phyloP scores from a whole-genome alignment of 2,329 filamentous ascomycete genomes.

The Monosporascus sp. region DNA sequence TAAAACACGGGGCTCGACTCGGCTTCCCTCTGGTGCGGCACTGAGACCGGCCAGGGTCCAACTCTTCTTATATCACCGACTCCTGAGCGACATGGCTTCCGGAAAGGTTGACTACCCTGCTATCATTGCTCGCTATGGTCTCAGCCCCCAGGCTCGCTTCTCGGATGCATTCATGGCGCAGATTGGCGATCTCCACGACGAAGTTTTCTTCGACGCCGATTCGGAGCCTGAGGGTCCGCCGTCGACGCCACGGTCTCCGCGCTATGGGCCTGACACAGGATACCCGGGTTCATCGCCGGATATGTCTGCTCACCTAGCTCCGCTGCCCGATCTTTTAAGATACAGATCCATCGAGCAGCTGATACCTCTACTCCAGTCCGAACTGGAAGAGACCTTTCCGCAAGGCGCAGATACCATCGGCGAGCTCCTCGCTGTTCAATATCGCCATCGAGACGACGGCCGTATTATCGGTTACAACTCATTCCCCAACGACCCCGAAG shows the following conservation, averaged over 20 bases:
- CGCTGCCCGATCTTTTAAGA: slow-evolving; percentile 33
- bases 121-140: slow-evolving; percentile 65
- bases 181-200: slow-evolving; percentile 62
- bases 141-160: slow-evolving; percentile 62
- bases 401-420: slow-evolving; percentile 42
- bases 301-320: slow-evolving; percentile 6
- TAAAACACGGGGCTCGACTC: slow-evolving; percentile 70
- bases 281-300: slow-evolving; percentile 1
- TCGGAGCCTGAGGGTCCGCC: slow-evolving; percentile 13
- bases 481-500: slow-evolving; percentile 60
- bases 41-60: slow-evolving; percentile 78
- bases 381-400: slow-evolving; percentile 49
- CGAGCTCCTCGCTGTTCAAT: slow-evolving; percentile 47
- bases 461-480: slow-evolving; percentile 49
- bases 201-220: slow-evolving; percentile 50
- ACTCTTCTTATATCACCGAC: slow-evolving; percentile 80
- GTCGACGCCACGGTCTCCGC: slow-evolving; percentile 23
- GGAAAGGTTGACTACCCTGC: slow-evolving; percentile 63
- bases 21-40: slow-evolving; percentile 58
- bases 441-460: slow-evolving; percentile 47
- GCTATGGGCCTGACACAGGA: slow-evolving; percentile 25
- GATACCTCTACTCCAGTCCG: slow-evolving; percentile 37
- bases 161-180: slow-evolving; percentile 76
- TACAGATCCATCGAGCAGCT: slow-evolving; percentile 46
- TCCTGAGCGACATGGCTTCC: slow-evolving; percentile 71